Evolutionary conservation across 306 rosid genomes (phyloP), one percentile per base, ranked within the genome.

Genomic region (Glycine tomentella): DNA sequence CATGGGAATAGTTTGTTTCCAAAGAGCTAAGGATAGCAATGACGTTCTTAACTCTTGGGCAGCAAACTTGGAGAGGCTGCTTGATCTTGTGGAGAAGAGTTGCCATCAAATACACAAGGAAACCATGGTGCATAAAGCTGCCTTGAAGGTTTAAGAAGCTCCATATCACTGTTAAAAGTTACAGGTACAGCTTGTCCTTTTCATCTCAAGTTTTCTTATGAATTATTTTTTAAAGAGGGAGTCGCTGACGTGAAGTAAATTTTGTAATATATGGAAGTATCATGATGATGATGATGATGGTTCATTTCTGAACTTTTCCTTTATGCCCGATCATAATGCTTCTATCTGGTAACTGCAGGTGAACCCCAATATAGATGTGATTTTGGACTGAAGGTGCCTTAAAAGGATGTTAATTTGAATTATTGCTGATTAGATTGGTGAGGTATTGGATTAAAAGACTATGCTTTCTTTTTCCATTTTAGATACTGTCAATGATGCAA

Each of bases 11-110:
- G 88, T 91, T 38, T 89, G 87, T 81, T 95, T 95, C 89, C 97
- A 93, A 81, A 85, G 91, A 16, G 89, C 87, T 2, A 90, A 89
- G 91, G 96, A 95, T 80, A 91, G 98, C 81, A 95, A 93, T n/a
- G 97, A 92, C 57, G 70, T 90, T 69, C 96, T 95, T 20, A 95
- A 93, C 83, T 89, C 97, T 2, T 95, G 99, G 98, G 84, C 98
- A 72, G 7, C 86, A 38, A 95, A 93, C 90, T 87, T 95, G 92
- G 98, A 95, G 90, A 92, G 86, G 42, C 83, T 95, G 86, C 98
- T 92, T 69, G 98, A 93, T 84, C 98, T 92, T 81, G 97, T 94
- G 56, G 97, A 92, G 93, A 94, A 94, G 87, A 93, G 97, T 51
- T 93, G 98, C 84, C 95, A 90, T 81, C 98, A 91, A 82, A 93